These are phyloP conservation scores for Phytophthora meadii DNA, from an alignment of 352 stramenopile species.

Conservation along the genomic window DNA sequence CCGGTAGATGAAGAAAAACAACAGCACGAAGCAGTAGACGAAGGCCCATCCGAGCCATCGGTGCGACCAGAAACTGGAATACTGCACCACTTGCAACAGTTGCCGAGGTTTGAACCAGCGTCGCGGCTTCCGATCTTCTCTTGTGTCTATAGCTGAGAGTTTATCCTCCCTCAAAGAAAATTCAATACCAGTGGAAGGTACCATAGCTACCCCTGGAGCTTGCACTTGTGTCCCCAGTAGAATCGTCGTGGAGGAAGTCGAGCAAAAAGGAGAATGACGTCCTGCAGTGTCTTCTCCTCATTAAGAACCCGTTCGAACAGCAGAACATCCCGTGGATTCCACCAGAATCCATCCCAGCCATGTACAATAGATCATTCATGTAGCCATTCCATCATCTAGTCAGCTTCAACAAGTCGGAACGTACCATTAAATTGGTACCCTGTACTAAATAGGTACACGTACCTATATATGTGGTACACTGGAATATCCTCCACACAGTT, in stretches of 20 bases:
- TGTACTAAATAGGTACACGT: neutral
- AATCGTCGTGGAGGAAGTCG: constrained; percentile 10
- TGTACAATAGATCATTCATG: neutral
- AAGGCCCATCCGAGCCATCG: constrained; percentile 29
- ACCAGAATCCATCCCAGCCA: neutral
- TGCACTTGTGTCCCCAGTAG: constrained; percentile 10
- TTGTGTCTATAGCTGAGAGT: constrained; percentile 10
- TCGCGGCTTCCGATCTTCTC: constrained; percentile 10
- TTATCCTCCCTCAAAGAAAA: constrained; percentile 12
- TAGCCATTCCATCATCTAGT: constrained; percentile 18
- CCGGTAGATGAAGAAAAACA: constrained; percentile 35
- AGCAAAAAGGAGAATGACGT: constrained; percentile 20
- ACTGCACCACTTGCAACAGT: constrained; percentile 14
- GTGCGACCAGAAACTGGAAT: constrained; percentile 25
- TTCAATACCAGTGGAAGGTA: constrained; percentile 14
- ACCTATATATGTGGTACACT: constrained; percentile 6
- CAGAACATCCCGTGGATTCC: constrained; percentile 1
- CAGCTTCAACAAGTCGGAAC: constrained; percentile 12
- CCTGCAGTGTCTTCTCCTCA: neutral
- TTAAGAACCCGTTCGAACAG: neutral
- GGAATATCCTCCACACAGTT: constrained; percentile 13
- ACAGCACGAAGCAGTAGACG: constrained; percentile 21
- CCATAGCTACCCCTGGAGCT: constrained; percentile 2
- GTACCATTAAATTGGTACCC: neutral
- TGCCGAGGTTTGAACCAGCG: constrained; percentile 19